Base-by-base conservation (phyloP, 2,329 filamentous ascomycete species). In the Colletotrichum spaethianum region DNA sequence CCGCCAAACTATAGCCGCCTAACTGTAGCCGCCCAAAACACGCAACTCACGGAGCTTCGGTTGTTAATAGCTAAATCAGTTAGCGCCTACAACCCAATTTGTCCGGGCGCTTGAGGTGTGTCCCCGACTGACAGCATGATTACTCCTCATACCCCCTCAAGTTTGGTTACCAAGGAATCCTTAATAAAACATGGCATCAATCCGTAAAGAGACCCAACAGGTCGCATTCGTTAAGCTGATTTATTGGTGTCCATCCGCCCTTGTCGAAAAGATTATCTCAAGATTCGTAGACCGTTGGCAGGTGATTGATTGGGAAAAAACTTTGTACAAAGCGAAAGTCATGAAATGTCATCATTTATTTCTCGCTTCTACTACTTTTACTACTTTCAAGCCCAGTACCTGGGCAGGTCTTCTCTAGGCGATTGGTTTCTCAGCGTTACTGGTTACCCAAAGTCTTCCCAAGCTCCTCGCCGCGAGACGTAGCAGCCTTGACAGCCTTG, bases 401-500 rank as follows among this genome's bases (percentile, higher is more conserved):
- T 23, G 4, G 3, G 23, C 4, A n/a, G 1, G 8, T 36, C 33
- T 36, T 4, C 40, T 16, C 40, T 9, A 4, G 3, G 8, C 18
- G 0, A 14, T 7, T 26, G 12, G 2, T 18, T 2, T 18, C 16
- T 52, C 16, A 2, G 7, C 48, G 14, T n/a, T 23, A 77, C 63
- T 73, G 71, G 50, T 67, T 67, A 20, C 72, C 72, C 18, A 73
- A 11, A 8, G 61, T 80, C 75, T 82, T 82, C 40, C 85, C 85
- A 1, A 87, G 77, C 78, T 87, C 86, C 63, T 82, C 81, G 0
- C 82, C 81, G 36, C 86, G 81, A 62, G 78, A 76, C 1, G 82
- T 80, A 1, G 86, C 85, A 1, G 86, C 86, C 74, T 83, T 84
- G 60, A 87, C 85, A 0, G 83, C 85, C 72, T 82, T 83, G 70